These are phyloP conservation scores for Sanghuangporus baumii DNA, from an alignment of 1,284 basidiomycete genomes.

Conservation along the genomic window DNA sequence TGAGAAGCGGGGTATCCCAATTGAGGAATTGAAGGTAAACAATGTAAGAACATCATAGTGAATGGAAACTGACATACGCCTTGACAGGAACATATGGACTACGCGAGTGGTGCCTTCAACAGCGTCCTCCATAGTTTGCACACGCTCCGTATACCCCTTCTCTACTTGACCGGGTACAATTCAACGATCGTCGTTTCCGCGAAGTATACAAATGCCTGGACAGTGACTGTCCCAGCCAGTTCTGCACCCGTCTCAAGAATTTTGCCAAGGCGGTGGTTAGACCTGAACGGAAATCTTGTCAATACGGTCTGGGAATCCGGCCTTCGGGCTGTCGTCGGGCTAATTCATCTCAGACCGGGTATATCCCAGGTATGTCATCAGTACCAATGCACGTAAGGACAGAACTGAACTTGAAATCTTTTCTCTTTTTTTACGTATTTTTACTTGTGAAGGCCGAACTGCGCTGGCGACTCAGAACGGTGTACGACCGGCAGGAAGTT, in stretches of 20 bases:
- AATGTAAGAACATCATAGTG: background rate
- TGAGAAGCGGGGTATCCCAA: conserved; percentile 43
- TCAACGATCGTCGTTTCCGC: conserved; percentile 43
- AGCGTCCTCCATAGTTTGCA: conserved; percentile 38
- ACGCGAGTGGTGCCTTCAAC: background rate
- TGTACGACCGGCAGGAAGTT: conserved; percentile 74
- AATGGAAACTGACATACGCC: background rate
- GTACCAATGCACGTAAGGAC: background rate
- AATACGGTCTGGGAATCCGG: conserved; percentile 65
- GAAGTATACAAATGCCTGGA: conserved; percentile 50
- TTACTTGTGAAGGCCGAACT: conserved; percentile 49
- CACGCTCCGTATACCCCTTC: conserved; percentile 40
- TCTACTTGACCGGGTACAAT: conserved; percentile 67
- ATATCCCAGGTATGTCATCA: conserved; percentile 56
- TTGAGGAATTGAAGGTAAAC: conserved; percentile 44
- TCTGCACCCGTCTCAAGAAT: conserved; percentile 34
- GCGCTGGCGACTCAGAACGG: conserved; percentile 55
- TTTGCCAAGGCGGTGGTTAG: conserved; percentile 72
- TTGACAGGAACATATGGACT: background rate
- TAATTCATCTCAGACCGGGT: conserved; percentile 66
- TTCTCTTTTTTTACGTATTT: conserved; percentile 9
- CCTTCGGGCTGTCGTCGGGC: conserved; percentile 57
- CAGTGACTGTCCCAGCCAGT: conserved; percentile 42
- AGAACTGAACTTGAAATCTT: conserved; percentile 3
- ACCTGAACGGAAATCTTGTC: conserved; percentile 59